Conservation (phyloP, 176 grass and related monocot species). For the Metroxylon sagu region DNA sequence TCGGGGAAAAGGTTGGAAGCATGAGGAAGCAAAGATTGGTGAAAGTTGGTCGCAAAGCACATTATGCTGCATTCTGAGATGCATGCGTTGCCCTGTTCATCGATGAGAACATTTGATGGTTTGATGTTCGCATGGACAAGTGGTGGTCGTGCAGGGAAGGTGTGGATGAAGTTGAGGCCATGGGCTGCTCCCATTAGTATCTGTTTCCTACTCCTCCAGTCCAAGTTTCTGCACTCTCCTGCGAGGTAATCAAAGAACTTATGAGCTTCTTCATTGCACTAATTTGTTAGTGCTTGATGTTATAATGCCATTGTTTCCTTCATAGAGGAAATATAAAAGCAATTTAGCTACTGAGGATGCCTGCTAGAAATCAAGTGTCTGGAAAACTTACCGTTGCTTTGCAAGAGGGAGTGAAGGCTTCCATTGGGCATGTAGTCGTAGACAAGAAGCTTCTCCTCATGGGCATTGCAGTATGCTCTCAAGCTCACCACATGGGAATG, state of each 20-base stretch:
- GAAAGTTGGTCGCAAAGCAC: constrained; percentile 38
- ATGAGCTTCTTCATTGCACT: no score
- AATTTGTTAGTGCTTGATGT: no score
- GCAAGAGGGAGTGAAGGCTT: constrained; percentile 50
- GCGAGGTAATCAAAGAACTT: neutral
- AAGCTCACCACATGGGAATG: constrained; percentile 61
- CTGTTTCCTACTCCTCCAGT: constrained; percentile 41
- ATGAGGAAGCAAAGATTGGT: constrained; percentile 18
- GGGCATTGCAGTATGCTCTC: constrained; percentile 53
- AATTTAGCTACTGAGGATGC: no score
- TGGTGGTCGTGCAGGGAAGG: constrained; percentile 32
- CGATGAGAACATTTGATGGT: constrained; percentile 70
- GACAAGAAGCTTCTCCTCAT: constrained; percentile 58
- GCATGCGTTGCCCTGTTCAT: constrained; percentile 56
- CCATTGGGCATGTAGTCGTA: constrained; percentile 61
- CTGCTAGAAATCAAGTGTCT: no score
- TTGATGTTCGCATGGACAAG: constrained; percentile 69
- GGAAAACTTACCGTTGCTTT: constrained; percentile 15
- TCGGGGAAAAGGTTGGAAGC: constrained; percentile 28
- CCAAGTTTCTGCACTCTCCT: constrained; percentile 17
- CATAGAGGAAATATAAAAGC: no score
- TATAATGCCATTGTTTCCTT: no score
- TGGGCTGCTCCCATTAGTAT: constrained; percentile 41
- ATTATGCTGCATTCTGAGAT: constrained; percentile 64
- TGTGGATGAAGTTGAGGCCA: constrained; percentile 63